Evolutionary conservation across 768 basidiomycete species (phyloP).

Genomic region (Tulasnella sp.): DNA sequence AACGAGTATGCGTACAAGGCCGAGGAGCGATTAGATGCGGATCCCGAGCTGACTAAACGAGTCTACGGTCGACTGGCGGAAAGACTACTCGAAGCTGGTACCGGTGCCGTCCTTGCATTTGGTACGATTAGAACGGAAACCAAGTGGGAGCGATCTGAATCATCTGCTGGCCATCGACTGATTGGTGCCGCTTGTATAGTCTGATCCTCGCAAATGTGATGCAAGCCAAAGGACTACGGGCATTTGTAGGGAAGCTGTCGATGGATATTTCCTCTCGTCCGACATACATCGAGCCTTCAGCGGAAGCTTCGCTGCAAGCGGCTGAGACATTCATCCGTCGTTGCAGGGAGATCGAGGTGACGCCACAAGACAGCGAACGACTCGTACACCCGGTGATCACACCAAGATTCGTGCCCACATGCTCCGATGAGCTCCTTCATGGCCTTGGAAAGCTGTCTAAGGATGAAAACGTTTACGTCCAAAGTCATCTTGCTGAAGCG

Average conservation of each 20-base stretch:
- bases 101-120: constrained; percentile 65
- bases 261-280: constrained; percentile 73
- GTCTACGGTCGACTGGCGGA: constrained; percentile 59
- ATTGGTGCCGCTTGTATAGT: constrained; percentile 28
- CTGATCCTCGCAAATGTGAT: constrained; percentile 68
- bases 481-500: constrained; percentile 78
- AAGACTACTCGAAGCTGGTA: constrained; percentile 62
- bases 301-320: constrained; percentile 36
- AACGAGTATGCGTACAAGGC: constrained; percentile 72
- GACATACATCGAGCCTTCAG: constrained; percentile 49
- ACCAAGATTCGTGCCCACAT: constrained; percentile 83
- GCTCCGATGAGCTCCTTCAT: constrained; percentile 55
- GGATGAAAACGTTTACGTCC: constrained; percentile 40
- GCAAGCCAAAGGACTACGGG: constrained; percentile 59
- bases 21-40: constrained; percentile 59
- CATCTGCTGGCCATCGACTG: background rate
- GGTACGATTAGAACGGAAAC: constrained; percentile 75
- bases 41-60: constrained; percentile 43
- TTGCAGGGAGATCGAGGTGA: constrained; percentile 33
- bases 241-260: constrained; percentile 80
- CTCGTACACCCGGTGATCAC: constrained; percentile 76
- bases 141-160: constrained; percentile 43
- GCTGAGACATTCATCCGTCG: constrained; percentile 45
- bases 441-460: constrained; percentile 49
- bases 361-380: constrained; percentile 34